Evolutionary conservation across 129 eudicot species (phyloP).

Genomic region (Solidago caesia): DNA sequence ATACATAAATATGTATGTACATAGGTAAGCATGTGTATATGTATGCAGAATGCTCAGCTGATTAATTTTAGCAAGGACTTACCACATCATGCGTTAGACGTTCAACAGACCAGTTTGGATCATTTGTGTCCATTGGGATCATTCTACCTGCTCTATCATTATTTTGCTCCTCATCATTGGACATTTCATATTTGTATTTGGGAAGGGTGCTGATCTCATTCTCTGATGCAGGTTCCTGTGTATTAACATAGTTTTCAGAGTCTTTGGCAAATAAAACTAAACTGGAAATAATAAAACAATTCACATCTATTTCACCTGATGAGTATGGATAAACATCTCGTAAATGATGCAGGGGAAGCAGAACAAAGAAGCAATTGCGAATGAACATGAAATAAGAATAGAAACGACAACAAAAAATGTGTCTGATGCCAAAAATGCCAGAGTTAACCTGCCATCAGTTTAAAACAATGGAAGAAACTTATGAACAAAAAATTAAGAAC

Average conservation of each 20-base stretch:
- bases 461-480: background rate
- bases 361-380: constrained; percentile 66
- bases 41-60: background rate
- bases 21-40: background rate
- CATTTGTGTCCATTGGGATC: constrained; percentile 55
- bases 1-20: background rate
- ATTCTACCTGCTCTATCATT: constrained; percentile 53
- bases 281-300: background rate
- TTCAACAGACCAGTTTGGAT: constrained; percentile 42
- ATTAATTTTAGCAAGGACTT: constrained; percentile 26
- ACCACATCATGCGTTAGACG: constrained; percentile 65
- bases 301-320: constrained; percentile 46
- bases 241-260: background rate
- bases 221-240: constrained; percentile 45
- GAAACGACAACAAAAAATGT: constrained; percentile 70
- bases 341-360: constrained; percentile 76
- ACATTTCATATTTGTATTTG: constrained; percentile 46
- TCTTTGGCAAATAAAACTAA: background rate
- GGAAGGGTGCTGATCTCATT: constrained; percentile 56
- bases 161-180: constrained; percentile 39
- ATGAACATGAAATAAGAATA: constrained; percentile 55
- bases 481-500: background rate
- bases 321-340: constrained; percentile 58
- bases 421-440: constrained; percentile 73
- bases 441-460: constrained; percentile 57